Conservation (phyloP, 768 basidiomycete genomes). For the Russula sp. region DNA sequence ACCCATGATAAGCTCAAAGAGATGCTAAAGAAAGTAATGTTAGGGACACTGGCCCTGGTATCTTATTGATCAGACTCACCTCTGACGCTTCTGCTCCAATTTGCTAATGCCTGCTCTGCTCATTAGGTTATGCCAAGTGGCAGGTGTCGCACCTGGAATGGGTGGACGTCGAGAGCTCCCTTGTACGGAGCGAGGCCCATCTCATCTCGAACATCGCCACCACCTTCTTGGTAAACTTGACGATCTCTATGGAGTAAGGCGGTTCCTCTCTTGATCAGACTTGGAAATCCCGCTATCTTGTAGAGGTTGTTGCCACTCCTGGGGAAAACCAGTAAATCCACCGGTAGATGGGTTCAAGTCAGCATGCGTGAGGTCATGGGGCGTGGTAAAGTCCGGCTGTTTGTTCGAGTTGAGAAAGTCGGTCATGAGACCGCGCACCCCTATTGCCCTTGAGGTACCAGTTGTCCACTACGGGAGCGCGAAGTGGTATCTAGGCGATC, state of each 20-base stretch:
- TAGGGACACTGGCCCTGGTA: not conserved
- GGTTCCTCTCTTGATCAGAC: no score
- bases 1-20: slow-evolving; percentile 92
- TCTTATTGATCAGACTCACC: slow-evolving; percentile 50
- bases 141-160: slow-evolving; percentile 16
- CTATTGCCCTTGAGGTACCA: slow-evolving; percentile 47
- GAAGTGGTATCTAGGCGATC: slow-evolving; percentile 30
- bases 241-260: slow-evolving; percentile 96
- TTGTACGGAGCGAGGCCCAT: slow-evolving; percentile 47
- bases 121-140: slow-evolving; percentile 84
- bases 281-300: no score
- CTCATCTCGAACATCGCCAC: slow-evolving; percentile 82
- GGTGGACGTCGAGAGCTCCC: slow-evolving; percentile 29
- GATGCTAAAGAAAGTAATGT: slow-evolving; percentile 47
- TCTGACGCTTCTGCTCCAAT: slow-evolving; percentile 78
- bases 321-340: no score
- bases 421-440: slow-evolving; percentile 62
- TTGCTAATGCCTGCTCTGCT: slow-evolving; percentile 60
- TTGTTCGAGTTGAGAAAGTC: slow-evolving; percentile 67
- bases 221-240: slow-evolving; percentile 96
- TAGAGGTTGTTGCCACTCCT: no score
- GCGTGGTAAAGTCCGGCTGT: slow-evolving; percentile 48
- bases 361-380: no score
- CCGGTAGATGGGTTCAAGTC: no score
- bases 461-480: slow-evolving; percentile 47